A percentile compares a stretch with the other conserved stretches of the same genome.
phyloP scores from a whole-genome alignment of 371 early-diverging fungal genomes.

The Apophysomyces elegans region DNA sequence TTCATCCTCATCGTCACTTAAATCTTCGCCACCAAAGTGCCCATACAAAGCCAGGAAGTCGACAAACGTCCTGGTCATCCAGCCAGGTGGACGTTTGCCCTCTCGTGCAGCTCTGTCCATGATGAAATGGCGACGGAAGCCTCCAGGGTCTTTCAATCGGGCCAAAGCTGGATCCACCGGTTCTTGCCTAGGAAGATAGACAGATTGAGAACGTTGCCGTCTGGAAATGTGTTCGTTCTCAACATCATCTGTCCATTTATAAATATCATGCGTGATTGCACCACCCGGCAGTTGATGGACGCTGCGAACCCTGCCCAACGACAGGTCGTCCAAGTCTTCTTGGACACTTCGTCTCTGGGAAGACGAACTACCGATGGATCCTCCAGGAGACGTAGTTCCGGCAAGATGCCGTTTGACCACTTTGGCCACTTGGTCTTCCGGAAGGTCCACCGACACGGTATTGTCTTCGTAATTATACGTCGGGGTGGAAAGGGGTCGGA shows the following conservation, averaged over 20 bases:
- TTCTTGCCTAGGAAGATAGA: slow-evolving; percentile 29
- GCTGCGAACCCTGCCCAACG: slow-evolving; percentile 21
- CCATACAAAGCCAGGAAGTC: slow-evolving; percentile 94
- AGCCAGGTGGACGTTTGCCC: slow-evolving; percentile 66
- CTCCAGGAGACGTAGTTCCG: slow-evolving; percentile 33
- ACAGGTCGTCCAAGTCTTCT: slow-evolving; percentile 29
- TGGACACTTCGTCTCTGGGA: slow-evolving; percentile 13
- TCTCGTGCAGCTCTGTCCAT: slow-evolving; percentile 67
- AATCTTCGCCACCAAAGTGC: slow-evolving; percentile 94
- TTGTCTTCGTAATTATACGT: slow-evolving; percentile 20
- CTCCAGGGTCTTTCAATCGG: slow-evolving; percentile 76
- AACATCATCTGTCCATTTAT: slow-evolving; percentile 58
- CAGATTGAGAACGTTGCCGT: slow-evolving; percentile 44
- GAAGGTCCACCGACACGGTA: slow-evolving; percentile 34
- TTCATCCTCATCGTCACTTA: slow-evolving; percentile 84
- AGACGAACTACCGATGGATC: slow-evolving; percentile 11
- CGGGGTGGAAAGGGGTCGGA: slow-evolving; percentile 20
- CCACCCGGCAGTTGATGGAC: slow-evolving; percentile 55
- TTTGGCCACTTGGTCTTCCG: slow-evolving; percentile 47
- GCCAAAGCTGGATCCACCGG: slow-evolving; percentile 41
- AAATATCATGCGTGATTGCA: slow-evolving; percentile 58
- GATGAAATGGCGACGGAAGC: slow-evolving; percentile 89
- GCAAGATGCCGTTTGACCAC: slow-evolving; percentile 51
- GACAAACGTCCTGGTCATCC: slow-evolving; percentile 86
- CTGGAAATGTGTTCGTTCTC: slow-evolving; percentile 39